phyloP scores from a whole-genome alignment of 2,329 filamentous ascomycete genomes.

The Sporothrix pseudoabietina region DNA sequence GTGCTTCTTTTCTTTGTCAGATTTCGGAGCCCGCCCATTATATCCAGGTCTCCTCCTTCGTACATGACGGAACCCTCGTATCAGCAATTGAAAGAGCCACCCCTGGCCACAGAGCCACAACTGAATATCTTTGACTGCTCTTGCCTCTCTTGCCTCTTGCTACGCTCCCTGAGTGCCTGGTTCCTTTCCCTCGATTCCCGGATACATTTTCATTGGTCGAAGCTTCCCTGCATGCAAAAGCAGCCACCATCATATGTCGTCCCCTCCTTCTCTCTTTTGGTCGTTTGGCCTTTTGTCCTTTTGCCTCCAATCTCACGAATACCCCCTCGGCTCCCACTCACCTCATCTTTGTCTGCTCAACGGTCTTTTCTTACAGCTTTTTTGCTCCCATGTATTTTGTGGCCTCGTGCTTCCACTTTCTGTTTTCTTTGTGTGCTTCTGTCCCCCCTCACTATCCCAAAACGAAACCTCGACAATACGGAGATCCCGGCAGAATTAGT shows the following conservation, averaged over 20 bases:
- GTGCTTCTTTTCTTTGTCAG: slow-evolving; percentile 2
- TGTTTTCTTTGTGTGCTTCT: background rate
- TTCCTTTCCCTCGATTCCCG: background rate
- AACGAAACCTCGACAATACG: background rate
- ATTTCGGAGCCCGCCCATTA: background rate
- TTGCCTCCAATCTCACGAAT: slow-evolving; percentile 24
- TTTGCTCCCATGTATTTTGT: background rate
- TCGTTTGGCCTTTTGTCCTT: background rate
- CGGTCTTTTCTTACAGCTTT: background rate
- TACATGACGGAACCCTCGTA: slow-evolving; percentile 8
- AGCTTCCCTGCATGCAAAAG: slow-evolving; percentile 14
- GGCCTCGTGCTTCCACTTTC: background rate
- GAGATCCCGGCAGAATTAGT: background rate
- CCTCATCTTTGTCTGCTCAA: background rate
- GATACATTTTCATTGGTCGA: background rate
- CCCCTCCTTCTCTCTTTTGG: background rate
- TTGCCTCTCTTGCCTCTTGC: slow-evolving; percentile 15
- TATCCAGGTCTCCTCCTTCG: background rate
- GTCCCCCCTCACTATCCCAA: background rate
- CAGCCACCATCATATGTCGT: slow-evolving; percentile 12
- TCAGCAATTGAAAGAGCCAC: slow-evolving; percentile 15
- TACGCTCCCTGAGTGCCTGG: background rate
- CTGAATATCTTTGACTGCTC: background rate
- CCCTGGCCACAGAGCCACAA: background rate
- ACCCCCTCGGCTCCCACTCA: slow-evolving; percentile 19